Evolutionary conservation across 2,329 filamentous ascomycete species (phyloP).

Genomic region (Trichoderma lentiforme): DNA sequence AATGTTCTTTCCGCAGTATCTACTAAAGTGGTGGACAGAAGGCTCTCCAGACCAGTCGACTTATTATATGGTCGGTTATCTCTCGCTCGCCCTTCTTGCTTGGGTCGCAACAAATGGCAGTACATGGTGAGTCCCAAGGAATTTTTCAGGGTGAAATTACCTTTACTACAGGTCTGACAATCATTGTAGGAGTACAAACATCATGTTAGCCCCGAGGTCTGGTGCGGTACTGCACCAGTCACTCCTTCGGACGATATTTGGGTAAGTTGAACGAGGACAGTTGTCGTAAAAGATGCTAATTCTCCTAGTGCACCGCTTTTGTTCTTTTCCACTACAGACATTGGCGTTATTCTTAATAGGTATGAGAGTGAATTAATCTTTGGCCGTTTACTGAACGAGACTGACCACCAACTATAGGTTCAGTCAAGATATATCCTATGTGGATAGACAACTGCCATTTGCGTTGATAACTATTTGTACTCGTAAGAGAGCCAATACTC

Average conservation of each 20-base stretch:
- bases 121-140: constrained; percentile 25
- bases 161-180: background rate
- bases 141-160: background rate
- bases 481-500: constrained; percentile 17
- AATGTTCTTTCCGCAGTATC: constrained; percentile 37
- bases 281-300: background rate
- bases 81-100: constrained; percentile 35
- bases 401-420: constrained; percentile 29
- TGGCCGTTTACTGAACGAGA: background rate
- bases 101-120: constrained; percentile 30
- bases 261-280: background rate
- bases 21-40: constrained; percentile 41
- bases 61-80: constrained; percentile 38
- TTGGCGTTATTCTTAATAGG: constrained; percentile 39
- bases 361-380: background rate
- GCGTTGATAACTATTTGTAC: constrained; percentile 30
- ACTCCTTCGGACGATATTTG: constrained; percentile 17
- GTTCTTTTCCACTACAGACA: constrained; percentile 40
- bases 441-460: constrained; percentile 37
- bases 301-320: constrained; percentile 34
- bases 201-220: constrained; percentile 37
- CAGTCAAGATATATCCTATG: constrained; percentile 39
- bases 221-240: constrained; percentile 28
- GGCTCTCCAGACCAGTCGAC: constrained; percentile 14
- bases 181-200: constrained; percentile 29